Percentiles rank a stretch among this genome's conserved stretches.
Conservation (phyloP, 305 asterid genomes). For the Petunia hybrid region DNA sequence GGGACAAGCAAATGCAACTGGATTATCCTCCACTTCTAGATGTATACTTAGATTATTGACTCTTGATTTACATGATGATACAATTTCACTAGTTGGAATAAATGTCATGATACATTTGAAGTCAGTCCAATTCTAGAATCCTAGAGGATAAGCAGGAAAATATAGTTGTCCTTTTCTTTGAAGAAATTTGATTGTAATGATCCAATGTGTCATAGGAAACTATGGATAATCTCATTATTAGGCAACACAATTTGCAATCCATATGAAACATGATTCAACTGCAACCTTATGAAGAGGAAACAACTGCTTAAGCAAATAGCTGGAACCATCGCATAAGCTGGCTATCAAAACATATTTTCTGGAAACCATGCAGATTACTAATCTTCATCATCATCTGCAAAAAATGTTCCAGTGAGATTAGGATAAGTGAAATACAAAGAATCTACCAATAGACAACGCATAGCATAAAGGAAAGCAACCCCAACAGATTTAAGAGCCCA, state of each 20-base stretch:
- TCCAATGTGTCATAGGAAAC: background rate
- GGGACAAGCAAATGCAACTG: slow-evolving; percentile 67
- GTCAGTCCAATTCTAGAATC: too few species aligned
- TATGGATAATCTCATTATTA: slow-evolving; percentile 24
- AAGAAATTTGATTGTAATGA: background rate
- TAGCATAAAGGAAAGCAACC: background rate
- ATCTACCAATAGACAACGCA: background rate
- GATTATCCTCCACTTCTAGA: slow-evolving; percentile 70
- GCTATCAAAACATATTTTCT: background rate
- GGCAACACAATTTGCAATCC: slow-evolving; percentile 29
- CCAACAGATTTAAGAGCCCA: background rate
- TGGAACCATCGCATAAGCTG: background rate
- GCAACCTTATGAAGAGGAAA: slow-evolving; percentile 17
- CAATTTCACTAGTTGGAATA: background rate
- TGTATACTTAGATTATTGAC: slow-evolving; percentile 60
- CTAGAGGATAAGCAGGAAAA: too few species aligned
- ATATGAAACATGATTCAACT: slow-evolving; percentile 10
- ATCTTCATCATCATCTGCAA: slow-evolving; percentile 25
- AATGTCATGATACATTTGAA: slow-evolving; percentile 26
- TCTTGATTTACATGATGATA: background rate
- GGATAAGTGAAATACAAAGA: background rate
- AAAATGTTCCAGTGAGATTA: background rate
- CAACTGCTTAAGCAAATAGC: background rate
- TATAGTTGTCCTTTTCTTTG: background rate
- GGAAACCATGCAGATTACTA: background rate